Evolutionary conservation across 352 stramenopile genomes (phyloP), one percentile per base, ranked within the genome.

Genomic region (Salisapilia sapeloensis): DNA sequence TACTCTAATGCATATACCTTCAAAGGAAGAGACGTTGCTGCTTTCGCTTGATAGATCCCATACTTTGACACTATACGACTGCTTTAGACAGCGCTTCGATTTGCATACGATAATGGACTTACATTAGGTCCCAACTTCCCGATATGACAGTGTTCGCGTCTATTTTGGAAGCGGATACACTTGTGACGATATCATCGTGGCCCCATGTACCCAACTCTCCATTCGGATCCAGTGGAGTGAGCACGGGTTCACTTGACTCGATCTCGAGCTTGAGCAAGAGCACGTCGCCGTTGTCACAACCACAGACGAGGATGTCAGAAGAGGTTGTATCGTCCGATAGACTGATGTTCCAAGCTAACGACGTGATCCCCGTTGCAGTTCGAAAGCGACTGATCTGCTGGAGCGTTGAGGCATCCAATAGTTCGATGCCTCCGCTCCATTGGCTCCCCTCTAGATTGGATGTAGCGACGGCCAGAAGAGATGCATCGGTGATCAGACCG

Each of bases 221-320:
- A 25, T 24, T 19, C 36, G 24, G 21, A 36, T 40, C 31, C 26
- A 44, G 37, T 44, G 38, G 8, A 44, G 27, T n/a, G n/a, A n/a
- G n/a, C n/a, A n/a, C n/a, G n/a, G n/a, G n/a, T n/a, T 55, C 50
- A 14, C 50, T 54, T 22, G 72, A 52, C 16, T 16, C 39, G 20
- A 38, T 52, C 25, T 44, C 45, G 9, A 75, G 30, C 20, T 43
- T 48, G 19, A 56, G 38, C 11, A 85, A 47, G 31, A 53, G 46
- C 33, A 85, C 53, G 31, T 89, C 69, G 31, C 72, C 69, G 32
- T 81, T 74, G 37, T 89, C 72, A 24, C 72, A 83, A n/a, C 50
- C 72, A 24, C 63, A 26, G 4, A 46, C 60, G 8, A 89, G 39
- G 11, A 80, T 18, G n/a, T 81, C 50, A n/a, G n/a, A n/a, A n/a